phyloP scores from a whole-genome alignment of 176 grass and related monocot genomes.

The Musa beccarii region DNA sequence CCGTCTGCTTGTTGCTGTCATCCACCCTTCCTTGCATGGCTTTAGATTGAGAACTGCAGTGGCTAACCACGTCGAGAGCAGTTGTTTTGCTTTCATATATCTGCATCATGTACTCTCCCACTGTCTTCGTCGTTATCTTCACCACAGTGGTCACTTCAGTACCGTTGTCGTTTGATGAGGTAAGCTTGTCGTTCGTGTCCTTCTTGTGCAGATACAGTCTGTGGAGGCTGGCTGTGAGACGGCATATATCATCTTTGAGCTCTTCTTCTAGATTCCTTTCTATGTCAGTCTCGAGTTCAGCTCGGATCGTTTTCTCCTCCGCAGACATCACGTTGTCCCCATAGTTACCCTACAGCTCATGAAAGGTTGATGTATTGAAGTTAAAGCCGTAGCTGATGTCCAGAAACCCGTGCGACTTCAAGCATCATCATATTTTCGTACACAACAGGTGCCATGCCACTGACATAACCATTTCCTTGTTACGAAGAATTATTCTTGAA shows the following conservation, averaged over 20 bases:
- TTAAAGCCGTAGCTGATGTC: slow-evolving; percentile 1
- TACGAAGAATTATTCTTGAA: no score
- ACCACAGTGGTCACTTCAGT: slow-evolving; percentile 11
- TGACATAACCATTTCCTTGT: no score
- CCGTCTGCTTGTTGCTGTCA: no score
- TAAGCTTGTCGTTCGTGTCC: not conserved
- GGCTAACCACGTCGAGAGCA: slow-evolving; percentile 4
- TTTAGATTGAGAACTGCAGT: slow-evolving; percentile 3
- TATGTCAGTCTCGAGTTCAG: slow-evolving; percentile 20
- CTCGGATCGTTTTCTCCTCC: slow-evolving; percentile 22
- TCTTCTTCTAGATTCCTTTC: slow-evolving; percentile 36
- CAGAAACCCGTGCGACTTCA: not conserved
- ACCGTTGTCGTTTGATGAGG: no score
- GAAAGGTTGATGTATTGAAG: not conserved
- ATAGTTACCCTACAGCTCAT: no score
- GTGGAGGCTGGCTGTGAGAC: slow-evolving; percentile 21
- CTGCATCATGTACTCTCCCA: slow-evolving; percentile 19
- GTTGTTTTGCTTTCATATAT: slow-evolving; percentile 14
- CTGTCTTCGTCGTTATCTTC: slow-evolving; percentile 23
- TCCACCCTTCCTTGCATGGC: slow-evolving; percentile 1
- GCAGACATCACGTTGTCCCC: not conserved
- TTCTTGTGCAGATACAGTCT: slow-evolving; percentile 21
- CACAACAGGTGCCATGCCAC: not conserved
- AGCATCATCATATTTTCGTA: not conserved
- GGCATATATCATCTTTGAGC: slow-evolving; percentile 21